Conservation (phyloP, 805 yeast genomes). For the Kodamaea kaohsiungensis region DNA sequence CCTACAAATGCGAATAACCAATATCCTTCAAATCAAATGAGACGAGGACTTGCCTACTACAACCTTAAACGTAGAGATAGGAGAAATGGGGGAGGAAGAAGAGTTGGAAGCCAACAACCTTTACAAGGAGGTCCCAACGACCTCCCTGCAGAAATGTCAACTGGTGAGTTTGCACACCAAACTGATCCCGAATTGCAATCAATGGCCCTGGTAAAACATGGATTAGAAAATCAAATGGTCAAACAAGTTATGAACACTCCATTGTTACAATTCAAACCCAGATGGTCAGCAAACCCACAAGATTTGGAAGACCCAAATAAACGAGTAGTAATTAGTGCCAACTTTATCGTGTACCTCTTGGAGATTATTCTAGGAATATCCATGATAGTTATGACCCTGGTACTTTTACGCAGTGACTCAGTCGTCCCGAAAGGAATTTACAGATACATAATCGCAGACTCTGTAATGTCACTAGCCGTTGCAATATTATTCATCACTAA, state of each 20-base stretch:
- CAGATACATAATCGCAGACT: constrained; percentile 39
- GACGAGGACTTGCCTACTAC: neutral
- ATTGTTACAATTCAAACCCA: constrained; percentile 22
- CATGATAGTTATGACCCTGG: constrained; percentile 27
- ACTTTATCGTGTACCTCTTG: constrained; percentile 30
- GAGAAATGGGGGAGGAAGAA: neutral
- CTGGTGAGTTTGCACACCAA: neutral
- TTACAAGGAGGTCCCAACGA: neutral
- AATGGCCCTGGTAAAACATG: constrained; percentile 21
- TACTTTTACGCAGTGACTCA: constrained; percentile 26
- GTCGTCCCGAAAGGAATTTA: constrained; percentile 28
- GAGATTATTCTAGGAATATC: constrained; percentile 32
- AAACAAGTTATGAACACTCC: constrained; percentile 37
- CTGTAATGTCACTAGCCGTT: constrained; percentile 31
- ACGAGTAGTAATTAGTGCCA: constrained; percentile 25
- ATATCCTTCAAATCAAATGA: neutral
- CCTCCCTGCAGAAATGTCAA: neutral
- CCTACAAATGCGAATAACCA: neutral
- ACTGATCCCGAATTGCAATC: constrained; percentile 13
- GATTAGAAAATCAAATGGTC: constrained; percentile 29
- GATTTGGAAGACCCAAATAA: constrained; percentile 11
- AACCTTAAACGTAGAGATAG: neutral
- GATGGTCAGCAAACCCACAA: constrained; percentile 12
- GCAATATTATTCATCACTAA: constrained; percentile 37
- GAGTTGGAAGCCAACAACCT: neutral